Percentiles rank a stretch among this genome's conserved stretches.
phyloP scores from a whole-genome alignment of 176 grass and related monocot species.

The Avena atlantica region DNA sequence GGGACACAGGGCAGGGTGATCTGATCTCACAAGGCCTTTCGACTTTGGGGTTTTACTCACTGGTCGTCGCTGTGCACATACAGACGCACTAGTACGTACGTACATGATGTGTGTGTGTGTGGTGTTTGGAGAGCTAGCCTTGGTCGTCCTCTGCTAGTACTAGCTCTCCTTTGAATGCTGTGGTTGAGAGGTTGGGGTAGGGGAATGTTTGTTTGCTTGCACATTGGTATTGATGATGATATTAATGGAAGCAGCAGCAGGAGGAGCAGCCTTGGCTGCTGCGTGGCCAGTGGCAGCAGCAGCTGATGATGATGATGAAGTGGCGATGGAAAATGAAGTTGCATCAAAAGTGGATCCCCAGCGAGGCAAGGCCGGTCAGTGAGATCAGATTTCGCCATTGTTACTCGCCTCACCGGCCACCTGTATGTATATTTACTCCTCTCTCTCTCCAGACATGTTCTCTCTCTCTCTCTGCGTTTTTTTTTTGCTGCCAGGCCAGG shows the following conservation, averaged over 20 bases:
- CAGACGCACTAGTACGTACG: not conserved
- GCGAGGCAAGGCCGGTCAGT: conserved; percentile 14
- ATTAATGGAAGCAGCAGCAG: conserved; percentile 70
- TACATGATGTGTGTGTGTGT: conserved; percentile 29
- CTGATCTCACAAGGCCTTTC: conserved; percentile 27
- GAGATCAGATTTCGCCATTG: conserved; percentile 39
- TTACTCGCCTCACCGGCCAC: conserved; percentile 13
- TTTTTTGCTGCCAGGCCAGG: not conserved
- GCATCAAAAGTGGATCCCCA: conserved; percentile 55
- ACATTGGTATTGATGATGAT: conserved; percentile 48
- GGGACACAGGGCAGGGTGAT: not conserved
- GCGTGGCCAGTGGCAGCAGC: not conserved
- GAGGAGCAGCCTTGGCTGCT: conserved; percentile 55
- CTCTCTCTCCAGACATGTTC: not conserved
- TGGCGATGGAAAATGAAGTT: conserved; percentile 60
- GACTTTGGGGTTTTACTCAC: conserved; percentile 15
- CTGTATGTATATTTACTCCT: conserved; percentile 25
- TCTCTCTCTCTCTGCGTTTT: not conserved
- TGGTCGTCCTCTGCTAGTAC: conserved; percentile 19
- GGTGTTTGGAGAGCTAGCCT: conserved; percentile 4
- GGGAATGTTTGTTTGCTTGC: conserved; percentile 80
- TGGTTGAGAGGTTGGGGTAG: conserved; percentile 37
- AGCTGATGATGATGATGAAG: conserved; percentile 42
- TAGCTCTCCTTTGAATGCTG: conserved; percentile 50
- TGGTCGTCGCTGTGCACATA: not conserved